Conservation (phyloP, 768 basidiomycete species). For the Calvatia gigantea region DNA sequence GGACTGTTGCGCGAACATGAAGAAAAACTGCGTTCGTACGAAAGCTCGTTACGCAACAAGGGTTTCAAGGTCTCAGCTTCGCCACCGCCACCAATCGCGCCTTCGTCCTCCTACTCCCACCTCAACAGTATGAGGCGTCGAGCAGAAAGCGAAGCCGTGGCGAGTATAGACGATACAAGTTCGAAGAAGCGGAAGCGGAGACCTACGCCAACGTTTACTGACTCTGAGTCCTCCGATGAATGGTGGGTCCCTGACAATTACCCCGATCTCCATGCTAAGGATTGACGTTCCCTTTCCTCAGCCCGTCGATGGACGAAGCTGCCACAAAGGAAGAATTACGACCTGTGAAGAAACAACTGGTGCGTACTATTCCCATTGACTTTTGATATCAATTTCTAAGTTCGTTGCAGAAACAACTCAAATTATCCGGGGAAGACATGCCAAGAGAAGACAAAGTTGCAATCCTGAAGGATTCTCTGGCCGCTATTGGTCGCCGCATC, state of each 20-base stretch:
- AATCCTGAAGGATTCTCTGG: slow-evolving; percentile 91
- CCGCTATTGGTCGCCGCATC: slow-evolving; percentile 90
- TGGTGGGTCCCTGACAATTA: slow-evolving; percentile 52
- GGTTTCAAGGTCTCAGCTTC: slow-evolving; percentile 57
- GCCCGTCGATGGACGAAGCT: slow-evolving; percentile 93
- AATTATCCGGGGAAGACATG: slow-evolving; percentile 89
- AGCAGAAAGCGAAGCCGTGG: slow-evolving; percentile 82
- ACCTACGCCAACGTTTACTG: slow-evolving; percentile 95
- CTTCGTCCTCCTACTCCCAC: slow-evolving; percentile 59
- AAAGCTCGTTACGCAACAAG: slow-evolving; percentile 71
- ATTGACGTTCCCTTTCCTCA: slow-evolving; percentile 25
- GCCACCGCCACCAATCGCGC: slow-evolving; percentile 71
- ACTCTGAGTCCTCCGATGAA: slow-evolving; percentile 89
- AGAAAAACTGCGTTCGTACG: slow-evolving; percentile 87
- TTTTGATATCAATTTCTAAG: slow-evolving; percentile 13
- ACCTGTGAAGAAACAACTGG: slow-evolving; percentile 95
- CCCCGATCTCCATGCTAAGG: slow-evolving; percentile 1
- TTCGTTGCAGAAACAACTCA: slow-evolving; percentile 79
- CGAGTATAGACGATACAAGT: slow-evolving; percentile 70
- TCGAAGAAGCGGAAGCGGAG: slow-evolving; percentile 81
- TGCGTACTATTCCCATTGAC: slow-evolving; percentile 32
- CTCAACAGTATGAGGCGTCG: slow-evolving; percentile 64
- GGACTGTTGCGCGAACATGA: slow-evolving; percentile 82
- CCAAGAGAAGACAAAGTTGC: slow-evolving; percentile 94
- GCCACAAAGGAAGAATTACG: slow-evolving; percentile 92